These are phyloP conservation scores for Thalassiosira hispida DNA, from an alignment of 352 stramenopile species.

Conservation along the genomic window DNA sequence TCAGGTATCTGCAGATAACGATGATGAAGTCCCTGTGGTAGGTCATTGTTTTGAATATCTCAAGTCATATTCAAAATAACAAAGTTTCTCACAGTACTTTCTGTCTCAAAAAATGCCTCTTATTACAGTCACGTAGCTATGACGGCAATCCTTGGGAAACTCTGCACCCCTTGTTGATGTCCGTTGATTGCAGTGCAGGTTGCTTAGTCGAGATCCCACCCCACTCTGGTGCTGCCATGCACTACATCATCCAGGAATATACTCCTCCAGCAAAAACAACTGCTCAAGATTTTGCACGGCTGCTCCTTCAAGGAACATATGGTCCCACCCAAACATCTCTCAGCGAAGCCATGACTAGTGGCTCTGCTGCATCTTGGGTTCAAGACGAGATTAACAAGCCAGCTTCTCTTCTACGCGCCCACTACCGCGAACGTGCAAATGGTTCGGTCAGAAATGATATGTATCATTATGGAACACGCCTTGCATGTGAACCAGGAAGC, in stretches of 20 bases:
- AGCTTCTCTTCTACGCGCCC: conserved; percentile 26
- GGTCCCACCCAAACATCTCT: conserved; percentile 47
- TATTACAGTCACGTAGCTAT: conserved; percentile 27
- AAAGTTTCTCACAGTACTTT: too few species aligned
- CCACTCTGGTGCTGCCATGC: conserved; percentile 1
- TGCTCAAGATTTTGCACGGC: conserved; percentile 4
- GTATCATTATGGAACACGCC: conserved; percentile 21
- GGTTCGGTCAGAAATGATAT: conserved; percentile 34
- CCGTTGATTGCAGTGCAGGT: conserved; percentile 18
- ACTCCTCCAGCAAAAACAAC: conserved; percentile 5
- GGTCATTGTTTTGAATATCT: background rate
- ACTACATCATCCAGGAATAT: conserved; percentile 26
- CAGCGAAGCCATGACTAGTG: conserved; percentile 23
- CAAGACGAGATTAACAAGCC: conserved; percentile 41
- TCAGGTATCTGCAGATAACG: conserved; percentile 25
- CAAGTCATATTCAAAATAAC: too few species aligned
- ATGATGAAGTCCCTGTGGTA: conserved; percentile 22
- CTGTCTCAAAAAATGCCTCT: too few species aligned
- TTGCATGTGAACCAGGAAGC: conserved; percentile 46
- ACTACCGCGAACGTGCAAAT: conserved; percentile 51
- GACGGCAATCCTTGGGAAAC: conserved; percentile 32
- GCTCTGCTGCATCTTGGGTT: conserved; percentile 40
- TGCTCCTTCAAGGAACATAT: conserved; percentile 52
- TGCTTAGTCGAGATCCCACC: conserved; percentile 14
- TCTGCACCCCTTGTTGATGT: conserved; percentile 29